Conservation (phyloP, 345 rosid genomes). For the Isatis tinctoria region DNA sequence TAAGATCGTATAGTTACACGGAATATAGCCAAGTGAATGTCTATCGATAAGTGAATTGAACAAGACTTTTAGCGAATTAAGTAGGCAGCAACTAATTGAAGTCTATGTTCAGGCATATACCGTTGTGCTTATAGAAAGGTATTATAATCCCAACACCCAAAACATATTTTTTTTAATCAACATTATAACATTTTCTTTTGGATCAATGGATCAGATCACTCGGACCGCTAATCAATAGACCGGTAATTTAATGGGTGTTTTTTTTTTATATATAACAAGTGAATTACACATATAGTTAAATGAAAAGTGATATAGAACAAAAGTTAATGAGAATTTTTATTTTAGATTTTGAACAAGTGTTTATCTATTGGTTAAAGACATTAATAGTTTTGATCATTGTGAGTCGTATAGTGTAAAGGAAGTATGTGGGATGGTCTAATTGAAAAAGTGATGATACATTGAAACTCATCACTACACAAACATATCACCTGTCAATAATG, state of each 20-base stretch:
- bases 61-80: not conserved
- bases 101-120: not conserved
- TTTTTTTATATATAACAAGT: no score
- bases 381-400: conserved; percentile 9
- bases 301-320: no score
- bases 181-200: no score
- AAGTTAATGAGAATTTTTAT: no score
- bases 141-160: not conserved
- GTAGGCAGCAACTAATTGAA: not conserved
- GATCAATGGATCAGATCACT: no score
- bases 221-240: no score
- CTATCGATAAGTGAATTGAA: conserved; percentile 8
- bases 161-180: no score
- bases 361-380: conserved; percentile 10
- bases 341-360: no score
- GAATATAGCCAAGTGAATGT: conserved; percentile 11
- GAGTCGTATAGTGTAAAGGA: conserved; percentile 5
- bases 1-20: not conserved
- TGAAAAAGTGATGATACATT: conserved; percentile 16
- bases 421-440: conserved; percentile 27
- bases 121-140: not conserved
- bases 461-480: conserved; percentile 31
- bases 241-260: no score
- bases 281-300: no score
- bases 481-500: conserved; percentile 24